Conservation (phyloP, 495 filamentous ascomycete species). For the Annulohypoxylon nitens region DNA sequence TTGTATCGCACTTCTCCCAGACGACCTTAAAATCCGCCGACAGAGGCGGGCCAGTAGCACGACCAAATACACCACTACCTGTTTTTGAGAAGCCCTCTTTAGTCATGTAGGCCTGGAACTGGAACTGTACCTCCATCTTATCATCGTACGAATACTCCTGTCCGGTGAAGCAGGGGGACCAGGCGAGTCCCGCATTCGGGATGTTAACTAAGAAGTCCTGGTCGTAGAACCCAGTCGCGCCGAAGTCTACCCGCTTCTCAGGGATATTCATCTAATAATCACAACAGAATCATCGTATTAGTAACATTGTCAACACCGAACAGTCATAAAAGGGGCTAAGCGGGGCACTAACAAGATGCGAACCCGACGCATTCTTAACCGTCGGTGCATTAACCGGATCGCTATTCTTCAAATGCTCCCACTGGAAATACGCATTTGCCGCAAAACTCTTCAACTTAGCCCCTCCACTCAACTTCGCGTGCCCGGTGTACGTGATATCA, state of each 20-base stretch:
- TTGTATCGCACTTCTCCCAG: slow-evolving; percentile 40
- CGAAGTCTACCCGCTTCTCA: slow-evolving; percentile 28
- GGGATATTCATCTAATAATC: slow-evolving; percentile 34
- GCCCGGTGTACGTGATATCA: slow-evolving; percentile 37
- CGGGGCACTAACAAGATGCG: slow-evolving; percentile 27
- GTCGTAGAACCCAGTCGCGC: slow-evolving; percentile 25
- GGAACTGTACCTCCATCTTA: slow-evolving; percentile 45
- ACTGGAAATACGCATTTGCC: slow-evolving; percentile 41
- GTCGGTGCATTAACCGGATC: slow-evolving; percentile 17
- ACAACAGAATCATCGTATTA: background rate
- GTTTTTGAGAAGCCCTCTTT: slow-evolving; percentile 40
- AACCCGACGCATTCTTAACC: slow-evolving; percentile 39
- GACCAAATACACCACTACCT: slow-evolving; percentile 35
- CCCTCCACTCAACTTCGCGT: slow-evolving; percentile 34
- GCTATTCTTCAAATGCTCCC: slow-evolving; percentile 42
- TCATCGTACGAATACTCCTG: slow-evolving; percentile 42
- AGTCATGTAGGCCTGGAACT: slow-evolving; percentile 42
- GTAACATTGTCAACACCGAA: background rate
- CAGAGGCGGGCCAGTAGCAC: slow-evolving; percentile 25
- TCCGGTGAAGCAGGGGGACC: slow-evolving; percentile 43
- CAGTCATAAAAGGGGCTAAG: background rate
- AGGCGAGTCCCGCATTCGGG: slow-evolving; percentile 19
- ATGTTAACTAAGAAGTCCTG: slow-evolving; percentile 36
- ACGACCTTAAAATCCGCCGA: slow-evolving; percentile 35
- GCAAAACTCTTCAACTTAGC: slow-evolving; percentile 39